Conservation (phyloP, 2,329 filamentous ascomycete species). For the Fusarium sp. region DNA sequence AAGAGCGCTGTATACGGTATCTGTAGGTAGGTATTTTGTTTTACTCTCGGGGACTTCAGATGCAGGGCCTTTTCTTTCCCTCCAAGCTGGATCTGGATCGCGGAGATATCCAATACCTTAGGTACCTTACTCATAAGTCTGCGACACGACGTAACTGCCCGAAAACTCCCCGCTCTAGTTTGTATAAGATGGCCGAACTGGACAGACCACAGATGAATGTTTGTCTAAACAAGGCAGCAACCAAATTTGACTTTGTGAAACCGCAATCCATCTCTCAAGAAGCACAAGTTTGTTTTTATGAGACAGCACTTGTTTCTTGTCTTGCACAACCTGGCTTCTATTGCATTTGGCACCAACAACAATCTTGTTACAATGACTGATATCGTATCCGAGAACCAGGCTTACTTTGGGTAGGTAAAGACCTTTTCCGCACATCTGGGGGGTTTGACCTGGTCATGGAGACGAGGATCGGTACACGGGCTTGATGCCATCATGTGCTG, state of each 20-base stretch:
- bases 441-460: not conserved
- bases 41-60: not conserved
- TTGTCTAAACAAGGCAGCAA: slow-evolving; percentile 12
- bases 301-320: slow-evolving; percentile 17
- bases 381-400: slow-evolving; percentile 52
- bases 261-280: slow-evolving; percentile 7
- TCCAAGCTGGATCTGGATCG: not conserved
- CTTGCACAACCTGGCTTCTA: slow-evolving; percentile 17
- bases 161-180: slow-evolving; percentile 50
- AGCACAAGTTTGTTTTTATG: slow-evolving; percentile 21
- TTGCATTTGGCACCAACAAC: slow-evolving; percentile 42
- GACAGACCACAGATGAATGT: not conserved
- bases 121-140: slow-evolving; percentile 7
- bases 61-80: slow-evolving; percentile 27
- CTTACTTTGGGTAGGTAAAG: slow-evolving; percentile 57
- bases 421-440: not conserved
- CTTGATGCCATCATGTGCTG: not conserved
- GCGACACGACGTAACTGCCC: slow-evolving; percentile 38
- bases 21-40: not conserved
- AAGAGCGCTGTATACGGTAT: not conserved
- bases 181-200: slow-evolving; percentile 32
- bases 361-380: slow-evolving; percentile 49
- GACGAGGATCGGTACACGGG: slow-evolving; percentile 1
- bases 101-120: slow-evolving; percentile 29
- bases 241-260: slow-evolving; percentile 15